Evolutionary conservation across 345 rosid genomes (phyloP), one percentile per base, ranked within the genome.

Genomic region (Cardamine occulta): DNA sequence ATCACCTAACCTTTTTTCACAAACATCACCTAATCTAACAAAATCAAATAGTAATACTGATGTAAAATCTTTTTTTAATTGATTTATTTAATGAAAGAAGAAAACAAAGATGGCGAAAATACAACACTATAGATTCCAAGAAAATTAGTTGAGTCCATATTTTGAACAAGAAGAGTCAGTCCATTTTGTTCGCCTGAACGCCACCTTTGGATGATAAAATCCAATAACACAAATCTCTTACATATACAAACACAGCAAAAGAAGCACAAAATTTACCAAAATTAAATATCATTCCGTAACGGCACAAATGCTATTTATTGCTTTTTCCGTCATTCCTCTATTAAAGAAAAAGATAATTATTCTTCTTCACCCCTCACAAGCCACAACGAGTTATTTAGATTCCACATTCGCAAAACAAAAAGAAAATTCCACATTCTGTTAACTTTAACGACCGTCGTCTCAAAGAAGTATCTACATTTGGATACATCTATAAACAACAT

Each of bases 331-430:
- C 10, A 2, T 47, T 56, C 15, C 10, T 57, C 14, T 58, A 35
- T 7, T 45, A 53, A 34, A 72, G 26, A 26, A 44, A 32, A 7
- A 28, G 4, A 56, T 28, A 28, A 28, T 56, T 58, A 78, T 78
- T 78, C 81, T 56, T 66, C 52, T 59, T 60, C 74, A 66, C 14
- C 69, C 14, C 0, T 66, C 55, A 42, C 81, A 78, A 78, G 81
- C 34, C 52, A 78, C 57, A 72, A 2, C 64, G 63, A 78, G 73
- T 49, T 51, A 48, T 47, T 37, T 68, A 72, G 54, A 75, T 75
- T 68, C 74, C 57, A 56, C 18, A 37, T 48, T 53, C 48, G 5
- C 57, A 21, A 53, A 42, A 3, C 2, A 49, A 71, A 66, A 39
- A 52, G 69, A 75, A 68, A 75, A 75, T 29, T 73, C 57, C 63